A percentile compares a stretch with the other conserved stretches of the same genome.
Evolutionary conservation across 805 yeast species (phyloP).

Genomic region (Hanseniaspora nectarophila): DNA sequence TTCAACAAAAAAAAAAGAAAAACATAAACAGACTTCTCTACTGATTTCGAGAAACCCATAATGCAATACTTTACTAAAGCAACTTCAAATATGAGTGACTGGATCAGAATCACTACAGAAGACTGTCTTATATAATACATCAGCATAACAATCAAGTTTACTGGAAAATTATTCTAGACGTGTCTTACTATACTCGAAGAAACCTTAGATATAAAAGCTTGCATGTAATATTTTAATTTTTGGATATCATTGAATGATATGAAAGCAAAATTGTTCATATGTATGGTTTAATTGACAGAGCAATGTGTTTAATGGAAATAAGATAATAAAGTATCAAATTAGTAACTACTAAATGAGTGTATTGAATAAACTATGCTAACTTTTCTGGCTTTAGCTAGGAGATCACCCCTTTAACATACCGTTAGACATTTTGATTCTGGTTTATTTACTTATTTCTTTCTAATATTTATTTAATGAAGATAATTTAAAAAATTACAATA

Average conservation of each 20-base stretch:
- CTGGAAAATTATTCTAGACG: slow-evolving; percentile 14
- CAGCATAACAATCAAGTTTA: slow-evolving; percentile 1
- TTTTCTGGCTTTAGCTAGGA: slow-evolving; percentile 30
- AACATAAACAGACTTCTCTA: neutral
- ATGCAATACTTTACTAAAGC: slow-evolving; percentile 3
- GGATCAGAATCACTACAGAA: slow-evolving; percentile 13
- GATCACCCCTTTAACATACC: slow-evolving; percentile 32
- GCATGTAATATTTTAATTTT: neutral
- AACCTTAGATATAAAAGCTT: neutral
- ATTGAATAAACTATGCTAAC: slow-evolving; percentile 5
- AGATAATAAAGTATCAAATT: neutral
- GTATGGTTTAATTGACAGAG: too few relatives aligned
- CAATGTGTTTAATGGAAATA: neutral
- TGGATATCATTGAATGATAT: too few relatives aligned
- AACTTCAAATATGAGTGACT: slow-evolving; percentile 5
- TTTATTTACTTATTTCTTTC: slow-evolving; percentile 11
- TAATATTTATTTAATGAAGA: neutral
- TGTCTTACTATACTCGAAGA: slow-evolving; percentile 4
- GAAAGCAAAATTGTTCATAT: too few relatives aligned
- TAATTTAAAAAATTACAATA: neutral
- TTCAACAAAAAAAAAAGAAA: neutral
- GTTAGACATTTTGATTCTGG: slow-evolving; percentile 28
- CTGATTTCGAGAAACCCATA: neutral
- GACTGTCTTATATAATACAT: slow-evolving; percentile 13
- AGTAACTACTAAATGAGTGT: neutral